Evolutionary conservation across 202 grass and related monocot species (phyloP).

Genomic region (Panicum virgatum): DNA sequence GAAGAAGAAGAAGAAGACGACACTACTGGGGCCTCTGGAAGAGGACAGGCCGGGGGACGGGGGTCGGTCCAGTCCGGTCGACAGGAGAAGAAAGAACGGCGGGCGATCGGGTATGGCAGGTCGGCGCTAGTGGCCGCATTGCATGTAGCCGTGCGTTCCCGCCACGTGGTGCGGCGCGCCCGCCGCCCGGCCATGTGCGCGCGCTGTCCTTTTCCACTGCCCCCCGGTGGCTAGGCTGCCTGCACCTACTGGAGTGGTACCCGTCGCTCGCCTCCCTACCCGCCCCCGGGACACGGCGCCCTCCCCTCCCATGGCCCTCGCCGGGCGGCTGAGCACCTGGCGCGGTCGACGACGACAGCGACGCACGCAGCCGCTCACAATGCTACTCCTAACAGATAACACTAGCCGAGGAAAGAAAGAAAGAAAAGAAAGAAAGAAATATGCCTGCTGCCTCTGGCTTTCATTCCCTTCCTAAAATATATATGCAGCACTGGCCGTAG

Average conservation of each 20-base stretch:
- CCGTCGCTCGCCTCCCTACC: background rate
- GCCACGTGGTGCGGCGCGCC: conserved; percentile 8
- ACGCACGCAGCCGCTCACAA: background rate
- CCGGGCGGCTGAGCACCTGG: background rate
- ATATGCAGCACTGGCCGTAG: no score
- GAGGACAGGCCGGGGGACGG: no score
- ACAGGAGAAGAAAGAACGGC: no score
- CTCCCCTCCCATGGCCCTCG: conserved; percentile 6
- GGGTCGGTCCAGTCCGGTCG: no score
- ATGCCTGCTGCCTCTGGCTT: background rate
- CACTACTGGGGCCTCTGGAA: no score
- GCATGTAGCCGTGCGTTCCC: background rate
- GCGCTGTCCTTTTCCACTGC: conserved; percentile 35
- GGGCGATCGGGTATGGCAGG: no score
- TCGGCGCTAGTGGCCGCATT: background rate
- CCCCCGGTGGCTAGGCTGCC: background rate
- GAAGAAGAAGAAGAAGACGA: no score
- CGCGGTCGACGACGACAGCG: background rate
- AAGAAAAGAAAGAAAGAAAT: background rate
- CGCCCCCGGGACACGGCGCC: background rate
- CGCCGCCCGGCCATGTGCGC: conserved; percentile 14
- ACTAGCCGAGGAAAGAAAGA: background rate
- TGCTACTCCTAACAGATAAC: background rate
- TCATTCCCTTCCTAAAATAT: background rate
- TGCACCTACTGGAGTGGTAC: background rate